Conservation (phyloP, 768 basidiomycete species). For the Omphalotus guepiniiformis region DNA sequence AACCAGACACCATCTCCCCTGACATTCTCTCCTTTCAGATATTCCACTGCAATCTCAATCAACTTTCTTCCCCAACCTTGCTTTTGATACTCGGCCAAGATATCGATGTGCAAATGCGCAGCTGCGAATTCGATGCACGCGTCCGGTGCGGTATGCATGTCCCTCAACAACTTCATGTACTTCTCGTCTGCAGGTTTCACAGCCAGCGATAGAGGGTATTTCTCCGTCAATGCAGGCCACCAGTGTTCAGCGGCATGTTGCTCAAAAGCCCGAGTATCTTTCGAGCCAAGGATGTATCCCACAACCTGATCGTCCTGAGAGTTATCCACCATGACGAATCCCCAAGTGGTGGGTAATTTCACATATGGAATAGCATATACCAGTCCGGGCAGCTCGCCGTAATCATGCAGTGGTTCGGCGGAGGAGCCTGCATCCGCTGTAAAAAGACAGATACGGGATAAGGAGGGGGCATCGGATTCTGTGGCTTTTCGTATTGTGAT, state of each 20-base stretch:
- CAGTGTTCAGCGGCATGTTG: conserved; percentile 48
- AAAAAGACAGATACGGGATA: conserved; percentile 71
- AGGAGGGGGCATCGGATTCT: conserved; percentile 46
- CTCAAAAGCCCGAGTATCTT: conserved; percentile 65
- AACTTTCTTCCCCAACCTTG: conserved; percentile 69
- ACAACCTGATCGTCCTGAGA: conserved; percentile 42
- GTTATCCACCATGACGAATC: conserved; percentile 64
- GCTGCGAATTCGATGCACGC: conserved; percentile 61
- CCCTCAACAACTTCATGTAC: conserved; percentile 37
- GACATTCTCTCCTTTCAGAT: conserved; percentile 43
- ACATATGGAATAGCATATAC: conserved; percentile 76
- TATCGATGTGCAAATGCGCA: conserved; percentile 75
- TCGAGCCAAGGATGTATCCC: conserved; percentile 68
- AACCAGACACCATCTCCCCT: conserved; percentile 58
- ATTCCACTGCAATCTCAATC: conserved; percentile 48
- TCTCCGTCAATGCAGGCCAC: conserved; percentile 60
- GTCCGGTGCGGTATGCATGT: conserved; percentile 42
- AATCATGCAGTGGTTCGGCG: conserved; percentile 57
- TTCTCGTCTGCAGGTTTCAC: conserved; percentile 39
- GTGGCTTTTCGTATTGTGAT: conserved; percentile 53
- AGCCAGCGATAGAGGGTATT: conserved; percentile 40
- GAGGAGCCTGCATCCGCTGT: conserved; percentile 70
- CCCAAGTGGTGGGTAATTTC: conserved; percentile 62
- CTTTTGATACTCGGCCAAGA: conserved; percentile 61
- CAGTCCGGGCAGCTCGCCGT: conserved; percentile 62